A percentile compares a stretch with the other conserved stretches of the same genome.
These are phyloP conservation scores for Trichaptum fuscoviolaceum DNA, from an alignment of 768 basidiomycete species.

Conservation along the genomic window DNA sequence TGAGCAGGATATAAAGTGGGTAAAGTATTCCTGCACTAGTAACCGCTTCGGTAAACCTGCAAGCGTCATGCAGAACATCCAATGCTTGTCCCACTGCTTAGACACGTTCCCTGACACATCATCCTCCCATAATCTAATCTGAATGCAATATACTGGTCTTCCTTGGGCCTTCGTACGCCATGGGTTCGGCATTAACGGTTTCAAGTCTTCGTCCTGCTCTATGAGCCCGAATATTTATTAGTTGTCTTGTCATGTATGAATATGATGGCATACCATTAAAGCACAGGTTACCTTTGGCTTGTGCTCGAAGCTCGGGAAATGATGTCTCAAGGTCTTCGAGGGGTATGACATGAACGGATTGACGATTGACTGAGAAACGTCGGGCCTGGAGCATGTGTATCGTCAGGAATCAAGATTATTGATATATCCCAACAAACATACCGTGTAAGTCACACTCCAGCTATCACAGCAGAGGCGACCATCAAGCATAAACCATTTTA, in stretches of 20 bases:
- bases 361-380: too few relatives aligned
- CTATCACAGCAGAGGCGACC: neutral
- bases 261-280: too few relatives aligned
- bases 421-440: neutral
- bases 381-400: too few relatives aligned
- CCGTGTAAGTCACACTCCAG: neutral
- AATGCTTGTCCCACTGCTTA: conserved; percentile 27
- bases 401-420: too few relatives aligned
- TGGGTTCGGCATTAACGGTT: conserved; percentile 6
- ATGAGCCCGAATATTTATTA: neutral
- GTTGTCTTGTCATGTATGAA: too few relatives aligned
- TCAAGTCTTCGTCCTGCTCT: neutral
- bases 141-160: conserved; percentile 11
- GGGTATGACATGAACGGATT: too few relatives aligned
- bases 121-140: conserved; percentile 21
- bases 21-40: conserved; percentile 12
- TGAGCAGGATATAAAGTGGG: conserved; percentile 21
- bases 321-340: too few relatives aligned
- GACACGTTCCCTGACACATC: conserved; percentile 25
- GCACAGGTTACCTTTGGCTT: too few relatives aligned
- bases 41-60: conserved; percentile 17
- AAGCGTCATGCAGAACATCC: conserved; percentile 21
- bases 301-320: too few relatives aligned
- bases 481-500: neutral
- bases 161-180: conserved; percentile 13